Evolutionary conservation across 2,329 filamentous ascomycete genomes (phyloP).

Genomic region (Madurella fahalii): DNA sequence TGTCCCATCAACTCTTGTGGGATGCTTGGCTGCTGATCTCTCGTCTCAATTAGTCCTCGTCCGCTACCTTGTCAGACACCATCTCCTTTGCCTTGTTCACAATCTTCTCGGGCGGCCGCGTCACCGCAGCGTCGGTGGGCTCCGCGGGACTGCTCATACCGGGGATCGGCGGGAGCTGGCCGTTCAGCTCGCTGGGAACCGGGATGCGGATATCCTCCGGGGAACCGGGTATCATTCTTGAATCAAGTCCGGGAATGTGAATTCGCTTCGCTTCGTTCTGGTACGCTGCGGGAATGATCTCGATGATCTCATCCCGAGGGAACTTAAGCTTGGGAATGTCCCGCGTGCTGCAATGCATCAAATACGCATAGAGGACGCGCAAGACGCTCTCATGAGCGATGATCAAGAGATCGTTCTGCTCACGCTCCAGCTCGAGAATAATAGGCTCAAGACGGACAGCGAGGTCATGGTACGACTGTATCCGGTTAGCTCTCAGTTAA

Average conservation of each 20-base stretch:
- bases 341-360: slow-evolving; percentile 96
- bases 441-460: slow-evolving; percentile 97
- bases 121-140: slow-evolving; percentile 31
- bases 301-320: slow-evolving; percentile 94
- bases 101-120: slow-evolving; percentile 44
- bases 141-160: slow-evolving; percentile 47
- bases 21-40: not conserved
- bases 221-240: slow-evolving; percentile 67
- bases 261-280: slow-evolving; percentile 94
- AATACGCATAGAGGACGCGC: slow-evolving; percentile 90
- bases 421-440: slow-evolving; percentile 92
- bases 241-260: slow-evolving; percentile 67
- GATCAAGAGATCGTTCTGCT: slow-evolving; percentile 96
- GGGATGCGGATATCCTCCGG: slow-evolving; percentile 79
- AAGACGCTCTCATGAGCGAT: slow-evolving; percentile 98
- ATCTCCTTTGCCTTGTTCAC: slow-evolving; percentile 48
- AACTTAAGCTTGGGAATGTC: slow-evolving; percentile 93
- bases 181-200: slow-evolving; percentile 52
- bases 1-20: not conserved
- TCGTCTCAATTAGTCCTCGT: slow-evolving; percentile 45
- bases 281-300: slow-evolving; percentile 96
- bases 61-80: slow-evolving; percentile 50
- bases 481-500: slow-evolving; percentile 2
- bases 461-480: slow-evolving; percentile 91
- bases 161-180: slow-evolving; percentile 42